Evolutionary conservation across 2,329 filamentous ascomycete genomes (phyloP).

Genomic region (Colletotrichum magnum): DNA sequence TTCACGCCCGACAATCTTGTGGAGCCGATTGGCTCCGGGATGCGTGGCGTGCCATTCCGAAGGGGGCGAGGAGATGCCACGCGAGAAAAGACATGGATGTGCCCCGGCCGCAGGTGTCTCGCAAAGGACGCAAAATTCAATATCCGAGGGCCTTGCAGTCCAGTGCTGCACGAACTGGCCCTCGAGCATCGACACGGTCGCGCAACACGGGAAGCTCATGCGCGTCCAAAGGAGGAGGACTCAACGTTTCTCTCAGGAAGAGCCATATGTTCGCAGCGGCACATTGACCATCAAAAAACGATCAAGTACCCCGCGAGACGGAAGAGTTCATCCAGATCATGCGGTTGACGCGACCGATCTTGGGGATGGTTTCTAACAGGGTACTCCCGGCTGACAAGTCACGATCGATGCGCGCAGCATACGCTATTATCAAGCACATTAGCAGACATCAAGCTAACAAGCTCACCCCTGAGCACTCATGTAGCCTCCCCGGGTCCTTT

Average conservation of each 20-base stretch:
- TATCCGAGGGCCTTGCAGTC: neutral
- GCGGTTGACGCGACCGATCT: neutral
- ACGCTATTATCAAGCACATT: no score
- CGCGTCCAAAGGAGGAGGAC: neutral
- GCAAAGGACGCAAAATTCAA: conserved; percentile 8
- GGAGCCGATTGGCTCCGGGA: conserved; percentile 10
- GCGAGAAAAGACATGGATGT: conserved; percentile 30
- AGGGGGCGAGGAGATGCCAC: conserved; percentile 25
- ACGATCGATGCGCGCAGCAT: neutral
- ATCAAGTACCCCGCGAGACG: neutral
- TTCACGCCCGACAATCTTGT: conserved; percentile 5
- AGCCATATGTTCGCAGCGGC: no score
- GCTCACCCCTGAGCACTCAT: neutral
- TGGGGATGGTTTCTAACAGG: conserved; percentile 1
- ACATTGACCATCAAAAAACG: neutral
- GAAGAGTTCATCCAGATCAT: conserved; percentile 6
- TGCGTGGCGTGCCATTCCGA: conserved; percentile 24
- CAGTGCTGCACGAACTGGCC: neutral
- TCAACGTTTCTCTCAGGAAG: neutral
- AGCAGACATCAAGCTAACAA: neutral
- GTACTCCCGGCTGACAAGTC: neutral
- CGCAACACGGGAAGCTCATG: neutral
- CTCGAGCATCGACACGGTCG: neutral
- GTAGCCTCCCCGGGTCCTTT: neutral
- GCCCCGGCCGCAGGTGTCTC: conserved; percentile 23